These are phyloP conservation scores for Azolla pinnata DNA, from an alignment of 75 land plant species.

Conservation along the genomic window DNA sequence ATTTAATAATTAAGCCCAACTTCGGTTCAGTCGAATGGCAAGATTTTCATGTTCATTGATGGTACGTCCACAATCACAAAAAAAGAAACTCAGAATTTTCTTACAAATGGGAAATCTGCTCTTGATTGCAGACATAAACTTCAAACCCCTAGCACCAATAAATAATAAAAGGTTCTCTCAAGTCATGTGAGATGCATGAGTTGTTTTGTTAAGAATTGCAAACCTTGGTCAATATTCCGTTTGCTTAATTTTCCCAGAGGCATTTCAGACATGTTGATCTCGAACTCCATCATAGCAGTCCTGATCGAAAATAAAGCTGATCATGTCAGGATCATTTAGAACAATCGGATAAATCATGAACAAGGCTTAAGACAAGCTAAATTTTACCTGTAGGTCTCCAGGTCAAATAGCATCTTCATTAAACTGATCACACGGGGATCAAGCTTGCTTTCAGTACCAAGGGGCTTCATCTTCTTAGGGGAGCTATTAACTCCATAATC, in stretches of 20 bases:
- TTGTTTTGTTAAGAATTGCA: neutral
- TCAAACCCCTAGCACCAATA: no score
- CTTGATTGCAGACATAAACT: no score
- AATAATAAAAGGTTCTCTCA: no score
- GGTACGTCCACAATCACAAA: no score
- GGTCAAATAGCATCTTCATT: constrained; percentile 84
- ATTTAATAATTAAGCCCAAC: no score
- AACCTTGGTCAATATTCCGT: constrained; percentile 80
- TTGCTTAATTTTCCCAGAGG: constrained; percentile 95
- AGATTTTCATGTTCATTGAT: no score
- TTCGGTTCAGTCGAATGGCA: no score
- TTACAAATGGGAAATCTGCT: no score
- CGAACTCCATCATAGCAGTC: constrained; percentile 98
- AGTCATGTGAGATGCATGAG: neutral
- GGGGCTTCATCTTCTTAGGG: constrained; percentile 25
- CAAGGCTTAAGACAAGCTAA: neutral
- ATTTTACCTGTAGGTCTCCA: constrained; percentile 80
- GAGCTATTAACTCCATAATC: constrained; percentile 78
- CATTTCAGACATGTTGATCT: constrained; percentile 94
- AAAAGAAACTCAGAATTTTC: no score
- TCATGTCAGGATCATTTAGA: no score
- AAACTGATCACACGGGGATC: constrained; percentile 51
- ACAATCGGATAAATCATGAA: no score
- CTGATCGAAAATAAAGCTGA: constrained; percentile 39
- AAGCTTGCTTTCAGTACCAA: constrained; percentile 42